Evolutionary conservation across 768 basidiomycete species (phyloP).

Genomic region (Lyophyllum semitale): DNA sequence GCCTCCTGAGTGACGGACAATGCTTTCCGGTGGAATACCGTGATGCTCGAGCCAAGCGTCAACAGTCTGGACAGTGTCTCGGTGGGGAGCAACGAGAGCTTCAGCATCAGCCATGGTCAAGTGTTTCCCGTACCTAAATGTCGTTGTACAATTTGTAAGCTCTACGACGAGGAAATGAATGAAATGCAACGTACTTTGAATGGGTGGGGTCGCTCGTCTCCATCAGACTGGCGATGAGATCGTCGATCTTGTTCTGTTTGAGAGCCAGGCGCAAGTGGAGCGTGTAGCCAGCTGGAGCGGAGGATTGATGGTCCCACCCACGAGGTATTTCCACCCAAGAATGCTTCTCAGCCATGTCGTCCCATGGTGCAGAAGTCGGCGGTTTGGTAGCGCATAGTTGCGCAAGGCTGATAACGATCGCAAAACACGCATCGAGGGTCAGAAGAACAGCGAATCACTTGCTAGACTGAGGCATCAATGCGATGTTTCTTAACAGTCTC

Average conservation of each 20-base stretch:
- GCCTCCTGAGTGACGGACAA: conserved; percentile 40
- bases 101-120: conserved; percentile 61
- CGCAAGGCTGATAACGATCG: conserved; percentile 37
- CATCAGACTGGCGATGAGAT: no score
- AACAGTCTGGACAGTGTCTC: conserved; percentile 49
- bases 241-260: conserved; percentile 53
- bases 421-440: conserved; percentile 27
- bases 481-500: no score
- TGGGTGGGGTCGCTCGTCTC: conserved; percentile 59
- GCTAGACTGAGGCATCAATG: not conserved
- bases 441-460: not conserved
- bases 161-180: conserved; percentile 1
- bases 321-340: conserved; percentile 53
- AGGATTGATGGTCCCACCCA: conserved; percentile 49
- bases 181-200: conserved; percentile 33
- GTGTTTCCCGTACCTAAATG: conserved; percentile 56
- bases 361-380: conserved; percentile 50
- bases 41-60: conserved; percentile 57
- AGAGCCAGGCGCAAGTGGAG: conserved; percentile 60
- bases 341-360: conserved; percentile 50
- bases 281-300: conserved; percentile 47
- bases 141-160: not conserved
- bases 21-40: conserved; percentile 37
- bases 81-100: conserved; percentile 53
- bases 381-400: conserved; percentile 40